Percentiles rank a stretch among this genome's conserved stretches.
phyloP scores from a whole-genome alignment of 1,284 basidiomycete genomes.

The Ustilago sp. region DNA sequence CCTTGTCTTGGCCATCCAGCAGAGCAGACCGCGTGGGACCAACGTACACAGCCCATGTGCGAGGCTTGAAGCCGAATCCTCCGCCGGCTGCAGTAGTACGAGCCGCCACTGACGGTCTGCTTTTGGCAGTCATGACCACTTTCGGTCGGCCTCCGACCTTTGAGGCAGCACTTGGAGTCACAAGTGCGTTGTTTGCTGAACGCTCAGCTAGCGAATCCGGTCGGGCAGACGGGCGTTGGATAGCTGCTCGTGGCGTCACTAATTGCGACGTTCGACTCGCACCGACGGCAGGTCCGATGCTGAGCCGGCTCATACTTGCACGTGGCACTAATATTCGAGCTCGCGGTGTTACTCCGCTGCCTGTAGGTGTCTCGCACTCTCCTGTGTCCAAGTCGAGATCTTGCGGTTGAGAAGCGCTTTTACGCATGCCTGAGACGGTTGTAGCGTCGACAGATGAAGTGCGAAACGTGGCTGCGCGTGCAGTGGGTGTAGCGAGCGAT shows the following conservation, averaged over 20 bases:
- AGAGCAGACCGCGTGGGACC: slow-evolving; percentile 6
- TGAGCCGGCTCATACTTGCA: slow-evolving; percentile 33
- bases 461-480: slow-evolving; percentile 14
- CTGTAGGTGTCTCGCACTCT: slow-evolving; percentile 10
- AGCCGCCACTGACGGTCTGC: slow-evolving; percentile 11
- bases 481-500: slow-evolving; percentile 27
- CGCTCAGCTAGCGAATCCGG: slow-evolving; percentile 7
- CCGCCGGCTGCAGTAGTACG: slow-evolving; percentile 1
- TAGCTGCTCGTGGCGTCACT: slow-evolving; percentile 2
- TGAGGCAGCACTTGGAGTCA: neutral
- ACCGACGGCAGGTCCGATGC: slow-evolving; percentile 3
- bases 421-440: slow-evolving; percentile 22
- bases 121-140: neutral
- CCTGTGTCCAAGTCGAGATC: slow-evolving; percentile 12
- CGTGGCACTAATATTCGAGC: slow-evolving; percentile 31
- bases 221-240: neutral
- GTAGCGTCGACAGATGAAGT: slow-evolving; percentile 15
- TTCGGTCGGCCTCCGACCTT: slow-evolving; percentile 12
- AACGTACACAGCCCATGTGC: slow-evolving; percentile 29
- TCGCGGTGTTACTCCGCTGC: neutral
- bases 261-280: slow-evolving; percentile 6
- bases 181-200: neutral
- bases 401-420: slow-evolving; percentile 43
- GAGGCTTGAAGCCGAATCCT: slow-evolving; percentile 41
- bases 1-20: slow-evolving; percentile 28